A percentile compares a stretch with the other conserved stretches of the same genome.
Evolutionary conservation across 352 stramenopile species (phyloP).

Genomic region (Thalassiosira hispida): DNA sequence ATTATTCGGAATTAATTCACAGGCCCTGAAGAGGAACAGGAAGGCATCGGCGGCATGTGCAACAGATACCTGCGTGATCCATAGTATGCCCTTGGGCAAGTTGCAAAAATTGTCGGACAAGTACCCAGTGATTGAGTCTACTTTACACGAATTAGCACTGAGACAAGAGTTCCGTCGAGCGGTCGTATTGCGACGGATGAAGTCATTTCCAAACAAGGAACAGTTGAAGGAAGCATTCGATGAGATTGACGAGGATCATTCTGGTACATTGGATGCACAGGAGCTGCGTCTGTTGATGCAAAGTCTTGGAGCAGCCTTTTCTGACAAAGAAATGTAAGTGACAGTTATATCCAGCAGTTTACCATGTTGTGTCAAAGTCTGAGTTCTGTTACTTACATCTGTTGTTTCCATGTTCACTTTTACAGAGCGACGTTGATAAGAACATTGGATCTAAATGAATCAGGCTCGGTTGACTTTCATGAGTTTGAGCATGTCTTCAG

Average conservation of each 20-base stretch:
- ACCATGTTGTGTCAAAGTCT: background rate
- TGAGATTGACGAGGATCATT: conserved; percentile 66
- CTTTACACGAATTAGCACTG: conserved; percentile 70
- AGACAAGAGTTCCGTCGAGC: conserved; percentile 76
- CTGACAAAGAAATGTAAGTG: conserved; percentile 45
- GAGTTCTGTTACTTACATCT: too few species aligned
- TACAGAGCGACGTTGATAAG: conserved; percentile 35
- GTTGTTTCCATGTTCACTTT: too few species aligned
- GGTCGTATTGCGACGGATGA: conserved; percentile 70
- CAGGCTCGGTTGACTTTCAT: conserved; percentile 44
- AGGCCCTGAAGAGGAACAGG: conserved; percentile 47
- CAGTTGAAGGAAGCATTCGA: conserved; percentile 79
- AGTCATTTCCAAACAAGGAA: conserved; percentile 65
- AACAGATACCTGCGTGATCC: conserved; percentile 68
- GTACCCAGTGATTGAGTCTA: conserved; percentile 60
- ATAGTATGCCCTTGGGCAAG: conserved; percentile 73
- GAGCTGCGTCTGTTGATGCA: conserved; percentile 73
- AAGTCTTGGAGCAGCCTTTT: conserved; percentile 45
- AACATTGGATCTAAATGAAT: conserved; percentile 53
- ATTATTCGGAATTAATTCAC: conserved; percentile 46
- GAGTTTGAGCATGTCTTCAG: conserved; percentile 53
- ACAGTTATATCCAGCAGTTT: background rate
- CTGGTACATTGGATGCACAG: conserved; percentile 66
- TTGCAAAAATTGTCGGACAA: conserved; percentile 70
- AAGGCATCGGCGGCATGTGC: conserved; percentile 74